Percentiles rank a stretch among this genome's conserved stretches.
These are phyloP conservation scores for Neurospora hispaniola DNA, from an alignment of 495 filamentous ascomycete genomes.

Conservation along the genomic window DNA sequence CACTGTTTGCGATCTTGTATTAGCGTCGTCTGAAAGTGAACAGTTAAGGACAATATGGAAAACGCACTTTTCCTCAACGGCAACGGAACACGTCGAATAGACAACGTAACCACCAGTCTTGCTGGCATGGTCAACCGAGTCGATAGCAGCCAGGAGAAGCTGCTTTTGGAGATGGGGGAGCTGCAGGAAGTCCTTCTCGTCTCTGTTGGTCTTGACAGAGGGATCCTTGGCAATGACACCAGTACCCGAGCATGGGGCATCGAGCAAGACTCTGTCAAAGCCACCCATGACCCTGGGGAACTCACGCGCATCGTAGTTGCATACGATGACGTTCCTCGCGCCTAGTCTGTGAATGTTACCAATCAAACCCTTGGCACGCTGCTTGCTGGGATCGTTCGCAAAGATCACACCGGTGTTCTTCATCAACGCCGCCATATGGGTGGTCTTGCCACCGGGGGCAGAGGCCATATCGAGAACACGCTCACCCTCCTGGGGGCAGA, in stretches of 20 bases:
- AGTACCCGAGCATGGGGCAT: conserved; percentile 40
- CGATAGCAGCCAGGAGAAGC: conserved; percentile 83
- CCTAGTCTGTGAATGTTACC: conserved; percentile 96
- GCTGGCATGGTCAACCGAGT: conserved; percentile 57
- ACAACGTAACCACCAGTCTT: conserved; percentile 90
- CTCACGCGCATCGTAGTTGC: conserved; percentile 83
- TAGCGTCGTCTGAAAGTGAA: conserved; percentile 47
- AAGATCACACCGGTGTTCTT: conserved; percentile 95
- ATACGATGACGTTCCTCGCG: conserved; percentile 86
- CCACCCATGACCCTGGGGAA: conserved; percentile 92
- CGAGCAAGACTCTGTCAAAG: conserved; percentile 54
- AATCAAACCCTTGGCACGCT: conserved; percentile 89
- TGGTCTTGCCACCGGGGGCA: conserved; percentile 94
- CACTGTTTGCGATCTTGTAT: conserved; percentile 77
- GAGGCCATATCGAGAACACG: conserved; percentile 87
- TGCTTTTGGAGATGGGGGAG: conserved; percentile 93
- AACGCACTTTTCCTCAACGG: conserved; percentile 26
- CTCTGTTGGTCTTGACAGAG: conserved; percentile 94
- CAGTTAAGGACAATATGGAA: conserved; percentile 24
- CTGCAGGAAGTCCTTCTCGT: conserved; percentile 80
- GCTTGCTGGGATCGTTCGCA: conserved; percentile 91
- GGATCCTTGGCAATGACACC: conserved; percentile 90
- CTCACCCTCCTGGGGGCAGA: conserved; percentile 88
- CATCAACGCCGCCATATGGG: conserved; percentile 93
- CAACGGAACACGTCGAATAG: conserved; percentile 67